Percentiles rank a stretch among this genome's conserved stretches.
Evolutionary conservation across 495 filamentous ascomycete genomes (phyloP).

Genomic region (Margaritispora aquatica): DNA sequence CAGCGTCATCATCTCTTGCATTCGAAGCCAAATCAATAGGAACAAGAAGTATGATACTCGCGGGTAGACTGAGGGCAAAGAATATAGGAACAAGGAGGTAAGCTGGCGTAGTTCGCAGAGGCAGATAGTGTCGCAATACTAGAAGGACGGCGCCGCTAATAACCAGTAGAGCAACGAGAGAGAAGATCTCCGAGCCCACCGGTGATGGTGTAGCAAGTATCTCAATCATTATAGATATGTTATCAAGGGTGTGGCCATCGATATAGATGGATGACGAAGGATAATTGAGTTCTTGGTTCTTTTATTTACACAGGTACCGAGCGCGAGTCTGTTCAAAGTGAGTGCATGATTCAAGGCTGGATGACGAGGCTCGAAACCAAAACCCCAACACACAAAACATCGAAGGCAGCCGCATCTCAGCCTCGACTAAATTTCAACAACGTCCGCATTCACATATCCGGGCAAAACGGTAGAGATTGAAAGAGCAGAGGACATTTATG

Average conservation of each 20-base stretch:
- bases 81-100: conserved; percentile 91
- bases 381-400: too few species aligned
- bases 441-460: too few species aligned
- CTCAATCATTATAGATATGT: conserved; percentile 22
- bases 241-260: conserved; percentile 4
- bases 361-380: too few species aligned
- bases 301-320: neutral
- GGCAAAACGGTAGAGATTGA: neutral
- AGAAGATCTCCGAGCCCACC: conserved; percentile 67
- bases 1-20: conserved; percentile 56
- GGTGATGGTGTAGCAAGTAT: conserved; percentile 34
- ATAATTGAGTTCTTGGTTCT: neutral
- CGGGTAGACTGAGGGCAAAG: conserved; percentile 84
- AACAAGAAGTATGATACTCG: conserved; percentile 88
- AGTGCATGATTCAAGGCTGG: neutral
- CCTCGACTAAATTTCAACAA: too few species aligned
- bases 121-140: conserved; percentile 81
- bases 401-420: too few species aligned
- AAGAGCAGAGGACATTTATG: neutral
- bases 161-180: conserved; percentile 58
- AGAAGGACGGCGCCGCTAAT: conserved; percentile 74
- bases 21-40: conserved; percentile 93
- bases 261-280: neutral
- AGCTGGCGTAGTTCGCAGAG: conserved; percentile 81
- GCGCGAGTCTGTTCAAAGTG: neutral